These are phyloP conservation scores for Yamadazyma endophytica DNA, from an alignment of 805 yeast species.

Conservation along the genomic window DNA sequence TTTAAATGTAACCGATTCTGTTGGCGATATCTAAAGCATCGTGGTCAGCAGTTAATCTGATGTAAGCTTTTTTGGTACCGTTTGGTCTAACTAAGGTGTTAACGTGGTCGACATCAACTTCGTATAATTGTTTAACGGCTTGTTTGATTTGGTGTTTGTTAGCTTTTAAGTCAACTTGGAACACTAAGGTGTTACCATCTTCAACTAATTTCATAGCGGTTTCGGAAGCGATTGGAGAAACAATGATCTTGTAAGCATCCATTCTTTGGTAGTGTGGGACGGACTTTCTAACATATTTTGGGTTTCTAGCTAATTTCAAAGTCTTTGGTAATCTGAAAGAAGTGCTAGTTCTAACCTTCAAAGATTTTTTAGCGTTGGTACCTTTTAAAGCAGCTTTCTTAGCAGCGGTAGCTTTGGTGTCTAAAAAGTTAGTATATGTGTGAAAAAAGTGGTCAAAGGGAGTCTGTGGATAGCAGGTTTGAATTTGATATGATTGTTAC, in stretches of 20 bases:
- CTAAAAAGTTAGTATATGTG: slow-evolving; percentile 14
- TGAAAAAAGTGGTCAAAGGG: no score
- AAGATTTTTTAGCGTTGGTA: slow-evolving; percentile 83
- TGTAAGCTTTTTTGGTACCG: slow-evolving; percentile 99
- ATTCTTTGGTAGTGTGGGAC: slow-evolving; percentile 97
- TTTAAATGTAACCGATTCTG: slow-evolving; percentile 97
- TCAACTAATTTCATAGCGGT: slow-evolving; percentile 99
- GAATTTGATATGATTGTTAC: no score
- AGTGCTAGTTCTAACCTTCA: slow-evolving; percentile 91
- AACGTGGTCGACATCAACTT: slow-evolving; percentile 88
- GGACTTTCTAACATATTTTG: slow-evolving; percentile 92
- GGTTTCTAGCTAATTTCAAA: slow-evolving; percentile 86
- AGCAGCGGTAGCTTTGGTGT: slow-evolving; percentile 89
- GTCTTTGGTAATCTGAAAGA: slow-evolving; percentile 98
- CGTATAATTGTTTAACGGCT: slow-evolving; percentile 97
- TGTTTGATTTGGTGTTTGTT: slow-evolving; percentile 98
- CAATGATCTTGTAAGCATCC: slow-evolving; percentile 92
- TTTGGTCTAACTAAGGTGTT: slow-evolving; percentile 98
- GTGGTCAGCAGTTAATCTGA: slow-evolving; percentile 97
- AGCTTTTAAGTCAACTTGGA: slow-evolving; percentile 95
- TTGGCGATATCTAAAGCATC: slow-evolving; percentile 99
- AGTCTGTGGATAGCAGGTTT: no score
- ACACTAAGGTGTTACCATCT: slow-evolving; percentile 98
- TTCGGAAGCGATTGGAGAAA: slow-evolving; percentile 95
- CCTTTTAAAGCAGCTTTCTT: slow-evolving; percentile 99